Conservation (phyloP, 2,329 filamentous ascomycete species). For the Botryotinia globosa region DNA sequence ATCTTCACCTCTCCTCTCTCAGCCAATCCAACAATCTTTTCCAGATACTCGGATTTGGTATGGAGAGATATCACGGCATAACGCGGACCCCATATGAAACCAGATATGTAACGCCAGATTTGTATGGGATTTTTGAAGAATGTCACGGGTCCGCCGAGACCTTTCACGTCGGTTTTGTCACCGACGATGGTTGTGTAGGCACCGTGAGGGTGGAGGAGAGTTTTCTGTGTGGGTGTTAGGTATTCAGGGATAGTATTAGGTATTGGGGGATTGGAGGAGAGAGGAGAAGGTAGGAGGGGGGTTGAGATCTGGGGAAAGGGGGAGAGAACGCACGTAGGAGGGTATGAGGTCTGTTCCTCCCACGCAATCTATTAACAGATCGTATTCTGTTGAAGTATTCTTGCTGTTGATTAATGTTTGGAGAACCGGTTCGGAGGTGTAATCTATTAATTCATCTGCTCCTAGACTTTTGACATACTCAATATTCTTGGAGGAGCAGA, state of each 20-base stretch:
- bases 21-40: slow-evolving; percentile 18
- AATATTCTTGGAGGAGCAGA: slow-evolving; percentile 34
- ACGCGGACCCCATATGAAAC: slow-evolving; percentile 34
- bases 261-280: not conserved
- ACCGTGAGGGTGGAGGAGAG: slow-evolving; percentile 31
- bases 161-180: slow-evolving; percentile 32
- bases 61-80: slow-evolving; percentile 31
- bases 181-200: slow-evolving; percentile 38
- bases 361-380: slow-evolving; percentile 37
- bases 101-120: slow-evolving; percentile 33
- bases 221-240: slow-evolving; percentile 21
- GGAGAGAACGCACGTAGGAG: slow-evolving; percentile 26
- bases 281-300: not conserved
- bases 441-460: slow-evolving; percentile 36
- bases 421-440: slow-evolving; percentile 29
- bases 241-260: not conserved
- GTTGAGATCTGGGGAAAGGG: not conserved
- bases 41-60: slow-evolving; percentile 16
- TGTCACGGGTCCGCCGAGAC: slow-evolving; percentile 32
- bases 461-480: slow-evolving; percentile 32
- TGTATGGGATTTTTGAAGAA: slow-evolving; percentile 33
- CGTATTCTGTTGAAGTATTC: slow-evolving; percentile 21
- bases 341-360: slow-evolving; percentile 39
- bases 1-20: slow-evolving; percentile 23
- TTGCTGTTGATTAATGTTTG: slow-evolving; percentile 24